Evolutionary conservation across 768 basidiomycete genomes (phyloP).

Genomic region (Pulveroboletus sp.): DNA sequence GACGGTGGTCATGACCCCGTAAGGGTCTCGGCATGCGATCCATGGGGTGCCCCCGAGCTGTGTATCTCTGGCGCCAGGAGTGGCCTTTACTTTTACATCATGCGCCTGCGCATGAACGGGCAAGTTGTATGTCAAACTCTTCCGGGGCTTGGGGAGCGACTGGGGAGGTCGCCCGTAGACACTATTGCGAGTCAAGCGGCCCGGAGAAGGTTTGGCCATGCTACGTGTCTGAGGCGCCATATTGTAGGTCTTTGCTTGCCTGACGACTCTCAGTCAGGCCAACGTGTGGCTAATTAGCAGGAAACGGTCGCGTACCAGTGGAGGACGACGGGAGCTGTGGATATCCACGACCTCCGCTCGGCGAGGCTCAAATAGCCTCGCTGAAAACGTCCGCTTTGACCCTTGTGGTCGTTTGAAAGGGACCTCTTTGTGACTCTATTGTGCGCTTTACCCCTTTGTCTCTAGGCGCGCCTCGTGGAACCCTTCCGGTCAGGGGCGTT

Average conservation of each 20-base stretch:
- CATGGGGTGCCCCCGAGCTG: constrained; percentile 9
- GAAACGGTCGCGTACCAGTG: constrained; percentile 2
- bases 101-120: background rate
- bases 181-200: constrained; percentile 24
- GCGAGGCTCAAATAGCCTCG: constrained; percentile 23
- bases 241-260: background rate
- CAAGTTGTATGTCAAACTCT: background rate
- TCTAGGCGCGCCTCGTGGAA: constrained; percentile 5
- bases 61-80: background rate
- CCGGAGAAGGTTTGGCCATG: constrained; percentile 12
- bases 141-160: constrained; percentile 8
- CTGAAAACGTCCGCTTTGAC: constrained; percentile 16
- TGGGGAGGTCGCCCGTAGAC: constrained; percentile 13
- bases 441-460: constrained; percentile 23
- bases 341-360: background rate
- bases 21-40: constrained; percentile 19
- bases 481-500: constrained; percentile 20
- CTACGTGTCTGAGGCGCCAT: constrained; percentile 30
- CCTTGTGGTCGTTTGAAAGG: constrained; percentile 5
- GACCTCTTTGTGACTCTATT: constrained; percentile 14
- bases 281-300: background rate
- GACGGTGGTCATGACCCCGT: constrained; percentile 8
- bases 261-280: background rate
- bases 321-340: background rate
- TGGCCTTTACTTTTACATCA: background rate